These are phyloP conservation scores for Schoenoplectus triqueter DNA, from an alignment of 202 grass and related monocot genomes.

Conservation along the genomic window DNA sequence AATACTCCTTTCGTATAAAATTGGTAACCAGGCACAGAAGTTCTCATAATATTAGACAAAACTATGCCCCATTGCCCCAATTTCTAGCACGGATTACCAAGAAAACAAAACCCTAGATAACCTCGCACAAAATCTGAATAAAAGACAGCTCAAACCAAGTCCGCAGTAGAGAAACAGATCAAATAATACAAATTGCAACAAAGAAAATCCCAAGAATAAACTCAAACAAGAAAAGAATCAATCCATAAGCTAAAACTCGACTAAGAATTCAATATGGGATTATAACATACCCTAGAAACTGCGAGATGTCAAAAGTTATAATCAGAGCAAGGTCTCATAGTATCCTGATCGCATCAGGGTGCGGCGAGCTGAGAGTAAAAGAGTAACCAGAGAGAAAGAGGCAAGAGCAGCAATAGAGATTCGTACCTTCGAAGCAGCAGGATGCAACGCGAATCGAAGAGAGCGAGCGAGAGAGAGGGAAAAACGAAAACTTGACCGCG, in stretches of 20 bases:
- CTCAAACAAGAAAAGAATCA: neutral
- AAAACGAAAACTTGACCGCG: slow-evolving; percentile 42
- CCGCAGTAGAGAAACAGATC: slow-evolving; percentile 16
- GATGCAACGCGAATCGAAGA: neutral
- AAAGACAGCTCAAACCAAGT: slow-evolving; percentile 24
- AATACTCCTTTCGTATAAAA: neutral
- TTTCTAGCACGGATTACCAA: neutral
- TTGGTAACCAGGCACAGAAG: neutral
- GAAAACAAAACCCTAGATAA: slow-evolving; percentile 32
- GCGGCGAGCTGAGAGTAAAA: neutral
- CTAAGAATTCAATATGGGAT: neutral
- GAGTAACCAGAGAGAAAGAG: neutral
- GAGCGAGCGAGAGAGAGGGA: slow-evolving; percentile 16
- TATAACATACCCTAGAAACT: neutral
- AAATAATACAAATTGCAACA: slow-evolving; percentile 23
- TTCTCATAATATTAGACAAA: neutral
- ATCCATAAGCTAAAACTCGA: neutral
- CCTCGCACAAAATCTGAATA: neutral
- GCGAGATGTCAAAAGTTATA: neutral
- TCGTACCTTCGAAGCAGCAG: neutral
- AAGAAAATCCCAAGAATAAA: slow-evolving; percentile 15
- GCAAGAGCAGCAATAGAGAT: neutral
- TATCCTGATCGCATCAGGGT: neutral
- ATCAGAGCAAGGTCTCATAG: neutral
- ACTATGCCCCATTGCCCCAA: neutral